These are phyloP conservation scores for Achlya hypogyna DNA, from an alignment of 352 stramenopile genomes.

Conservation along the genomic window DNA sequence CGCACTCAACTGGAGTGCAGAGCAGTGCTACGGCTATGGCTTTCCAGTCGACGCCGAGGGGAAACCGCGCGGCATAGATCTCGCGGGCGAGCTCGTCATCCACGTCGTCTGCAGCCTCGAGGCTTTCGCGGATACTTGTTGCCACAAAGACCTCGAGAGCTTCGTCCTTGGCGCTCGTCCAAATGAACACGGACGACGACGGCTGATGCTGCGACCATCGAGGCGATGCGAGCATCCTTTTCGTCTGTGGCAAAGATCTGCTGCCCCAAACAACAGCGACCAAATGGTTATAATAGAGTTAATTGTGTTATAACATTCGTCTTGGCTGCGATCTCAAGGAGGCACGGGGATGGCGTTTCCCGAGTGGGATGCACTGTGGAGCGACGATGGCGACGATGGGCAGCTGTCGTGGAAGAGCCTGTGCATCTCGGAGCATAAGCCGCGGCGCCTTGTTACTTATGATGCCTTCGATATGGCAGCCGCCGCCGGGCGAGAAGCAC, in stretches of 20 bases:
- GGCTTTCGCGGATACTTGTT: background rate
- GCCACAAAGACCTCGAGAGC: background rate
- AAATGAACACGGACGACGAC: background rate
- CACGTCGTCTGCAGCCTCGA: slow-evolving; percentile 23
- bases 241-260: too few relatives aligned
- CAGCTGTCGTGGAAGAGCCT: slow-evolving; percentile 15
- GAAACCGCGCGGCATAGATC: slow-evolving; percentile 68
- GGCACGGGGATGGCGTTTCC: slow-evolving; percentile 3
- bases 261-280: too few relatives aligned
- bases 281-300: too few relatives aligned
- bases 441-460: background rate
- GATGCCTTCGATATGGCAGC: background rate
- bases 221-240: background rate
- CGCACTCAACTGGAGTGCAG: slow-evolving; percentile 63
- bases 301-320: too few relatives aligned
- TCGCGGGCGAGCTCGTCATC: slow-evolving; percentile 57
- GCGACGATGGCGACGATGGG: slow-evolving; percentile 15
- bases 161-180: slow-evolving; percentile 11
- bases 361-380: slow-evolving; percentile 16
- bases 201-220: slow-evolving; percentile 5
- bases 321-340: too few relatives aligned
- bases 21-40: slow-evolving; percentile 50
- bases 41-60: slow-evolving; percentile 73
- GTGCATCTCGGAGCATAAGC: slow-evolving; percentile 6
- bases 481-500: too few relatives aligned